phyloP scores from a whole-genome alignment of 805 yeast genomes.

The Cyberlindnera saturnus region DNA sequence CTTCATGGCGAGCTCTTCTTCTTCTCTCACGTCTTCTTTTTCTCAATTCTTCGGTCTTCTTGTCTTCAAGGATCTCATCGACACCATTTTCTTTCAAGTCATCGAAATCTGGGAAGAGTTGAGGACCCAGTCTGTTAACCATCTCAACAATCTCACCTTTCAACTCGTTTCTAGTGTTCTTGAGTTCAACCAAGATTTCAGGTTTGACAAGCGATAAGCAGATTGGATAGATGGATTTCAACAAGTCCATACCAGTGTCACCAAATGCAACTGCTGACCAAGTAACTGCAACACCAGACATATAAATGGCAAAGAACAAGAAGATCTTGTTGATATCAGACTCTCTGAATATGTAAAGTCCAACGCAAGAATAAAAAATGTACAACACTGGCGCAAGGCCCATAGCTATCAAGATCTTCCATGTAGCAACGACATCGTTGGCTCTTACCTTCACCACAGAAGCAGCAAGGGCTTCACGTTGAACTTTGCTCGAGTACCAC shows the following conservation, averaged over 20 bases:
- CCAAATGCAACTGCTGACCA: conserved; percentile 90
- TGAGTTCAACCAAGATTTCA: conserved; percentile 49
- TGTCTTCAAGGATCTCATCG: conserved; percentile 29
- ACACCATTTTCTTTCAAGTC: conserved; percentile 24
- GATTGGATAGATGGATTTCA: conserved; percentile 78
- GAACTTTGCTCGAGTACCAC: conserved; percentile 65
- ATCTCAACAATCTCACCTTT: conserved; percentile 70
- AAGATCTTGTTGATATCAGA: conserved; percentile 26
- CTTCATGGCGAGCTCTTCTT: conserved; percentile 4
- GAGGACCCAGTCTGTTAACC: conserved; percentile 79
- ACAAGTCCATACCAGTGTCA: conserved; percentile 86
- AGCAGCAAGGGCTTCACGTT: conserved; percentile 70
- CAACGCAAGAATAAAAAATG: conserved; percentile 67
- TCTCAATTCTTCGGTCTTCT: conserved; percentile 31
- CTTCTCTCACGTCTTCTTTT: conserved; percentile 30
- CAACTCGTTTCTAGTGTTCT: conserved; percentile 53
- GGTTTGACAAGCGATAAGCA: conserved; percentile 60
- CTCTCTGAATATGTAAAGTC: conserved; percentile 33
- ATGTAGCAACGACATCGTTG: conserved; percentile 91
- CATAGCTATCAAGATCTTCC: conserved; percentile 89
- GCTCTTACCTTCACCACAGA: conserved; percentile 90
- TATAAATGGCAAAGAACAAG: conserved; percentile 40
- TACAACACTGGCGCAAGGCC: conserved; percentile 86
- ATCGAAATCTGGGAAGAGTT: conserved; percentile 81
- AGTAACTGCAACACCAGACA: conserved; percentile 67